Base-by-base conservation (phyloP, 108 stramenopile species). In the Nitzschia sp. region DNA sequence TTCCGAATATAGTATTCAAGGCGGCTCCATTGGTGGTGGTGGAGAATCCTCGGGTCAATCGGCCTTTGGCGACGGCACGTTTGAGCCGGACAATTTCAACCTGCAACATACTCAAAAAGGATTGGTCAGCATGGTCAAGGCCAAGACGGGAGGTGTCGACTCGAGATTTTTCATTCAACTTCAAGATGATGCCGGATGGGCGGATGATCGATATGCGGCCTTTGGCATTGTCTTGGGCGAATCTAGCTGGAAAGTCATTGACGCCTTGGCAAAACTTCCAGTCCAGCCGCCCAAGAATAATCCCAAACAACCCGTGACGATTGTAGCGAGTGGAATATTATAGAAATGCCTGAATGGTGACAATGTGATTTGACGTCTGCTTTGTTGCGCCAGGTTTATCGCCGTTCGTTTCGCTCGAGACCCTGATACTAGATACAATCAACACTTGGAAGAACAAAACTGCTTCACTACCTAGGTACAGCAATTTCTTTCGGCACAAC, bases 111-210 rank as follows among this genome's bases (percentile, higher is more conserved):
- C 83, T n/a, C 68, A 76, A 67, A 38, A 48, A n/a, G 89, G 89
- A 0, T 60, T 87, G 28, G 70, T 90, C 0, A 75, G 73, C 18
- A 79, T 72, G 35, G 88, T 89, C 3, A 68, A 81, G 3, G 73
- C 70, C 0, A 25, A 59, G 4, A 59, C 71, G 46, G 85, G 85
- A 11, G 42, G 59, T 6, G 79, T 83, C 19, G 89, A 90, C 63
- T 90, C 89, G 5, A 56, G 89, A 38, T 90, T 90, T 59, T 90
- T 90, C 57, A 77, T 90, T 28, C 75, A 87, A 33, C 71, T 70
- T 17, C 35, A 73, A 34, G 69, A 81, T 27, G 86, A 90, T 71
- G 86, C 81, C 0, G 89, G 89, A 34, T 90, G 89, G 89, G 89
- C 86, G 9, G 89, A 90, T 64, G 84, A 82, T 19, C 70, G 89